Base-by-base conservation (phyloP, 352 stramenopile species). In the Globisporangium nunn region DNA sequence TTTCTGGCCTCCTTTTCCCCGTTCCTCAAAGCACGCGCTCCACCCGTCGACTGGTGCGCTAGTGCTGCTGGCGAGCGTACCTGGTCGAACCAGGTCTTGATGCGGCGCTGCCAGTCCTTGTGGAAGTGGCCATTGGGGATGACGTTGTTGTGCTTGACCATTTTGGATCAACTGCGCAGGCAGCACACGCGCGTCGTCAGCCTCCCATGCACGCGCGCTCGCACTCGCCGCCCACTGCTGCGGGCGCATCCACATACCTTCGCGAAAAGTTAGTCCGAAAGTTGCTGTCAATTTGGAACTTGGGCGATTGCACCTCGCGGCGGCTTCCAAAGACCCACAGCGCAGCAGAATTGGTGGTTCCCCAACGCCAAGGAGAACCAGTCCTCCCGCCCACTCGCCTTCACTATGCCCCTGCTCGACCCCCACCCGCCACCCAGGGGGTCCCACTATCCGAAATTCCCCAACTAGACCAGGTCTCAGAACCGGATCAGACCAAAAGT, bases 61-160 rank as follows among this genome's bases (percentile, higher is more conserved):
- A 23, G 23, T 50, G 30, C 33, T 37, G 33, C 6, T 23, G 52
- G 45, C 71, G 50, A 23, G 49, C 78, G 66, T 87, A 95, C 87
- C 87, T 97, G 90, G 83, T 97, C 79, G 72, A 98, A 97, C 87
- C 88, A 98, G 62, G 95, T 97, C 76, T 97, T 98, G 59, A 98
- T 97, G 78, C 93, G 89, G 74, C 91, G 76, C 77, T 97, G 81
- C 92, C 97, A 99, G 81, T 99, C 98, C 90, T 99, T 99, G 84
- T 99, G 91, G 91, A 98, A 99, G 81, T 99, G 97, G 67, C 95
- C 94, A 82, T 99, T 99, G 58, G 97, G 96, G 81, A 99, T 95
- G 72, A 99, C 90, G 83, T 99, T 99, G 85, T 99, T 99, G 85
- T 99, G 97, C 90, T 99, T 99, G 66, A 99, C 95, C 96, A 93